These are phyloP conservation scores for Sutorius eximius DNA, from an alignment of 1,284 basidiomycete species.

Conservation along the genomic window DNA sequence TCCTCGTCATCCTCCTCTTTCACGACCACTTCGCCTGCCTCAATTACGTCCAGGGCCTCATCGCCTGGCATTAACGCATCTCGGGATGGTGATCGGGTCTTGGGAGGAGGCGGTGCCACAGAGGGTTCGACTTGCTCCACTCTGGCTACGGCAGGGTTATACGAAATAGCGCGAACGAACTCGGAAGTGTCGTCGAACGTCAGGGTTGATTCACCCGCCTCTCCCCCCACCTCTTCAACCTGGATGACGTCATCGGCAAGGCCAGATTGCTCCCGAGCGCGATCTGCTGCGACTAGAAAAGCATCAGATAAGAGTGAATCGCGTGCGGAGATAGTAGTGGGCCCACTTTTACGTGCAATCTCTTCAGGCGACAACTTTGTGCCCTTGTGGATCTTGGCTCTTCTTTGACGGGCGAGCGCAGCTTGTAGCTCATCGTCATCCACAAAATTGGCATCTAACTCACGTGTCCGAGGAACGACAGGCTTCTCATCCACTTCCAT, in stretches of 20 bases:
- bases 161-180: slow-evolving; percentile 89
- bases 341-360: slow-evolving; percentile 76
- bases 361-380: slow-evolving; percentile 85
- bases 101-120: slow-evolving; percentile 34
- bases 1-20: slow-evolving; percentile 78
- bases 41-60: slow-evolving; percentile 68
- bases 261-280: slow-evolving; percentile 50
- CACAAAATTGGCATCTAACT: slow-evolving; percentile 86
- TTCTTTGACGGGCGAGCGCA: slow-evolving; percentile 82
- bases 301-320: background rate
- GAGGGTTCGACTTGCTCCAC: slow-evolving; percentile 49
- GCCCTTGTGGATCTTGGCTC: slow-evolving; percentile 76
- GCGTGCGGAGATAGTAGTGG: background rate
- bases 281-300: slow-evolving; percentile 64
- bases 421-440: slow-evolving; percentile 99
- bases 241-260: slow-evolving; percentile 50
- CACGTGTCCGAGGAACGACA: slow-evolving; percentile 57
- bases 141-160: slow-evolving; percentile 56
- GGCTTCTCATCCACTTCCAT: slow-evolving; percentile 82
- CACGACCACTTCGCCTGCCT: slow-evolving; percentile 74
- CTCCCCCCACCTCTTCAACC: slow-evolving; percentile 62
- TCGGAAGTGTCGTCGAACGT: slow-evolving; percentile 97
- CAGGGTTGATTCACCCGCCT: slow-evolving; percentile 58
- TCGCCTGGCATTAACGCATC: slow-evolving; percentile 63
- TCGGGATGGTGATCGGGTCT: slow-evolving; percentile 44